These are phyloP conservation scores for Phylloporus sp. DNA, from an alignment of 768 basidiomycete species.

Conservation along the genomic window DNA sequence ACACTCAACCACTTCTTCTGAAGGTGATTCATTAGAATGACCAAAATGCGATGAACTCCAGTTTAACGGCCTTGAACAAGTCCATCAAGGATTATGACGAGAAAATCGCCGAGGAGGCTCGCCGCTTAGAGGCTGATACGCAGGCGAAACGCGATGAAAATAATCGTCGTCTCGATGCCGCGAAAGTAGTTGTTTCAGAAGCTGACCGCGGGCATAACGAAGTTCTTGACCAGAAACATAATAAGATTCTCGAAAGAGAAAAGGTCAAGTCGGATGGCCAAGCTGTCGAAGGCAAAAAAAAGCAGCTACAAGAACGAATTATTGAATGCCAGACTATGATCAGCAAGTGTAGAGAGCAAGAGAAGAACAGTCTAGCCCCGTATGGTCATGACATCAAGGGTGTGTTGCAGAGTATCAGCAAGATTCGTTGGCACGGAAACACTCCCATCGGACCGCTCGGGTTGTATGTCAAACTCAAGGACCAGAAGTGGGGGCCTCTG, in stretches of 20 bases:
- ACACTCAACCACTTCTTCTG: not conserved
- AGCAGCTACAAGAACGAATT: slow-evolving; percentile 39
- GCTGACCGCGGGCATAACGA: slow-evolving; percentile 35
- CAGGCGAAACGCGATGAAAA: slow-evolving; percentile 60
- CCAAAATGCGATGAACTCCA: slow-evolving; percentile 45
- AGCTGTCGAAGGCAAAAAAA: slow-evolving; percentile 30
- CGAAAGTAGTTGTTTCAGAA: slow-evolving; percentile 35
- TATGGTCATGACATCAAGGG: slow-evolving; percentile 60
- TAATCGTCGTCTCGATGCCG: slow-evolving; percentile 45
- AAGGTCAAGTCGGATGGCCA: slow-evolving; percentile 34
- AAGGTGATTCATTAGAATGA: slow-evolving; percentile 38
- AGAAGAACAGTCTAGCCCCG: slow-evolving; percentile 53
- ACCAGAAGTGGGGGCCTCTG: slow-evolving; percentile 60
- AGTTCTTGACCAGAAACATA: slow-evolving; percentile 32
- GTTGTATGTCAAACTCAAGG: slow-evolving; percentile 65
- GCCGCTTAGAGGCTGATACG: slow-evolving; percentile 49
- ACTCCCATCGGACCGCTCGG: slow-evolving; percentile 79
- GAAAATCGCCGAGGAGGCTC: slow-evolving; percentile 50
- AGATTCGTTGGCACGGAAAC: slow-evolving; percentile 57
- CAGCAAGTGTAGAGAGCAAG: slow-evolving; percentile 41
- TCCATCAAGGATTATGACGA: slow-evolving; percentile 35
- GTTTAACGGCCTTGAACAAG: slow-evolving; percentile 31
- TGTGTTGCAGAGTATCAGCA: slow-evolving; percentile 50
- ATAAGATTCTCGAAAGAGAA: slow-evolving; percentile 28
- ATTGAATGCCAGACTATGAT: slow-evolving; percentile 47